Percentiles rank a stretch among this genome's conserved stretches.
Evolutionary conservation across 768 basidiomycete species (phyloP).

Genomic region (Boletus reticulatus): DNA sequence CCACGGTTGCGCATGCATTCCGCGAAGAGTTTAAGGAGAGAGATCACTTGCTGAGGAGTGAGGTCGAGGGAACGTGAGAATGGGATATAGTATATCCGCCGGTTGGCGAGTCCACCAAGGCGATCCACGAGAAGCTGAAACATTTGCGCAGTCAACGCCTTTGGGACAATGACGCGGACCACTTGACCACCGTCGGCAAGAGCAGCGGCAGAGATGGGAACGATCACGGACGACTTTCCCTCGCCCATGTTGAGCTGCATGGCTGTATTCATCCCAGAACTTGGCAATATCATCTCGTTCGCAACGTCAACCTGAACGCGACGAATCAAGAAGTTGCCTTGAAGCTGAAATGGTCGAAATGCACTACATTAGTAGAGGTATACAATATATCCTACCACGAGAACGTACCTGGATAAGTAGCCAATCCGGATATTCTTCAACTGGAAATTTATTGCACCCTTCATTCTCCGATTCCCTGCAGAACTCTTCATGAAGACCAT

Average conservation of each 20-base stretch:
- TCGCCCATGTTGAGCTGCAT: constrained; percentile 61
- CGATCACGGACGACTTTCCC: constrained; percentile 49
- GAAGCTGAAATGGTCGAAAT: constrained; percentile 34
- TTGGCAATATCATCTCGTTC: constrained; percentile 46
- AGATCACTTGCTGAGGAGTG: constrained; percentile 8
- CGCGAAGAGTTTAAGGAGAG: constrained; percentile 33
- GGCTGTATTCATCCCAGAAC: constrained; percentile 34
- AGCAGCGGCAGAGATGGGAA: constrained; percentile 40
- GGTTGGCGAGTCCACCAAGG: constrained; percentile 43
- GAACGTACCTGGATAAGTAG: constrained; percentile 41
- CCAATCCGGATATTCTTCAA: constrained; percentile 37
- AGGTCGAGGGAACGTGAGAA: constrained; percentile 43
- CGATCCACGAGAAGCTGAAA: constrained; percentile 45
- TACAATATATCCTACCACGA: not conserved
- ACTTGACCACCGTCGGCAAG: constrained; percentile 45
- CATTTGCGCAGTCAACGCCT: constrained; percentile 46
- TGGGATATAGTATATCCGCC: constrained; percentile 48
- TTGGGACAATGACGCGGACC: constrained; percentile 50
- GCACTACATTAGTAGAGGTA: not conserved
- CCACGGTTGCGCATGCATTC: constrained; percentile 41
- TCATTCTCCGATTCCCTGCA: constrained; percentile 24
- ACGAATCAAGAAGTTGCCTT: constrained; percentile 43
- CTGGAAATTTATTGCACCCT: constrained; percentile 20
- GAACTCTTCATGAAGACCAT: constrained; percentile 31
- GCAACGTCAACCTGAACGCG: constrained; percentile 43